Evolutionary conservation across 2,329 filamentous ascomycete genomes (phyloP).

Genomic region (Fusarium lyarnte): DNA sequence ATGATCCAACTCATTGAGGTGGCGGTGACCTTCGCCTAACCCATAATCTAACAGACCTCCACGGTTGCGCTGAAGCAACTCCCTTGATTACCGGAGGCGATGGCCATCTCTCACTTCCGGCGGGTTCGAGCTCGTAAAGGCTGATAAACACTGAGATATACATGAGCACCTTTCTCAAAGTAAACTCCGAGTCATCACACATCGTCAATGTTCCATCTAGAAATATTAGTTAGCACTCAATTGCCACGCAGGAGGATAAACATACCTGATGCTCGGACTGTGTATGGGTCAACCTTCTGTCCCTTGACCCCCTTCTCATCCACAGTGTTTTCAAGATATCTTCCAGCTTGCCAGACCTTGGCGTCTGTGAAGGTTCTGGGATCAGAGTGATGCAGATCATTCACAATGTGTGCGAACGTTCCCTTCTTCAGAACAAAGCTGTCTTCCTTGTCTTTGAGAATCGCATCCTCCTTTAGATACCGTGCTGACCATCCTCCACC

Average conservation of each 20-base stretch:
- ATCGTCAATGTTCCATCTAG: constrained; percentile 47
- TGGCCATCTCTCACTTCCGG: constrained; percentile 42
- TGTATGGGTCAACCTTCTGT: constrained; percentile 37
- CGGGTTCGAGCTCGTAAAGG: constrained; percentile 50
- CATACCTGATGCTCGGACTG: constrained; percentile 49
- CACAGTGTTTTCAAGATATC: constrained; percentile 45
- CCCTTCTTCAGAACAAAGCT: constrained; percentile 48
- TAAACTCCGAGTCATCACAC: constrained; percentile 47
- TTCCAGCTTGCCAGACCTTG: constrained; percentile 47
- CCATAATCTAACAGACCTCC: constrained; percentile 46
- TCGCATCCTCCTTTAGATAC: constrained; percentile 46
- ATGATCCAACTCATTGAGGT: constrained; percentile 1
- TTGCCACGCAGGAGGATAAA: rapidly evolving
- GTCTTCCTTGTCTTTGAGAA: constrained; percentile 42
- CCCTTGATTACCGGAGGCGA: constrained; percentile 39
- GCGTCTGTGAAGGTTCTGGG: constrained; percentile 47
- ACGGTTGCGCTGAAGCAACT: constrained; percentile 42
- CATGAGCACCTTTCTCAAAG: constrained; percentile 48
- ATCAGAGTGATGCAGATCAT: constrained; percentile 50
- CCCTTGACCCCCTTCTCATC: constrained; percentile 40
- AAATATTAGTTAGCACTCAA: constrained; percentile 17
- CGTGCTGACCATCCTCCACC: constrained; percentile 47
- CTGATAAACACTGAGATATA: constrained; percentile 49
- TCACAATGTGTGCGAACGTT: constrained; percentile 47
- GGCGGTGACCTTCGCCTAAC: constrained; percentile 41